Evolutionary conservation across 257 asterid genomes (phyloP).

Genomic region (Capsicum baccatum): DNA sequence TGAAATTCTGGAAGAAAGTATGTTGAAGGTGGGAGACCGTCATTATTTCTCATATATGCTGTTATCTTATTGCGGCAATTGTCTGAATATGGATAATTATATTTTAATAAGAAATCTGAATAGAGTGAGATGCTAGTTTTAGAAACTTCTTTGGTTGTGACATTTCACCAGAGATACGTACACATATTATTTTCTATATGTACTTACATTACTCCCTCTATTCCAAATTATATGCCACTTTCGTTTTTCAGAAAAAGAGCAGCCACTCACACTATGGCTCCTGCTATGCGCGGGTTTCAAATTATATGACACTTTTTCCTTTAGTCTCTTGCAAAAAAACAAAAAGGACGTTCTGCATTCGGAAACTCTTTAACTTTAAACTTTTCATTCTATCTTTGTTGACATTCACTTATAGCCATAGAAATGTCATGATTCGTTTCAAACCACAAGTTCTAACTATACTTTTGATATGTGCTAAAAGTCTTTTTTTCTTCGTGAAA

Average conservation of each 20-base stretch:
- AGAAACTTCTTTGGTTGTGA: not conserved
- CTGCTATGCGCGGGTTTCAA: not conserved
- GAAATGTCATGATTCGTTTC: not conserved
- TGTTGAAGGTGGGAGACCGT: conserved; percentile 69
- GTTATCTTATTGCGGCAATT: not conserved
- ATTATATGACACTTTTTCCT: not conserved
- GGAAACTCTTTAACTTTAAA: not conserved
- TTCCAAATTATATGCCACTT: not conserved
- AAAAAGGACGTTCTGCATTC: not conserved
- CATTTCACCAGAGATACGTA: not conserved
- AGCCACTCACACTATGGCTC: no score
- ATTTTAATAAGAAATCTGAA: conserved; percentile 3
- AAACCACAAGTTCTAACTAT: not conserved
- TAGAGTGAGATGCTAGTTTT: not conserved
- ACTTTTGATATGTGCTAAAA: not conserved
- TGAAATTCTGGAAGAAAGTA: conserved; percentile 88
- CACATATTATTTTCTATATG: not conserved
- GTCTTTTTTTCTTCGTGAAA: not conserved
- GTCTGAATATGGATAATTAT: not conserved
- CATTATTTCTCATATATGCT: conserved; percentile 27
- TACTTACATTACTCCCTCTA: not conserved
- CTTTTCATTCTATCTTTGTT: not conserved
- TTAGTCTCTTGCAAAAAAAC: not conserved
- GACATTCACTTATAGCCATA: not conserved
- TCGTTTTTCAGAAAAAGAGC: not conserved